phyloP scores from a whole-genome alignment of 345 rosid species.

The Dipteronia dyeriana region DNA sequence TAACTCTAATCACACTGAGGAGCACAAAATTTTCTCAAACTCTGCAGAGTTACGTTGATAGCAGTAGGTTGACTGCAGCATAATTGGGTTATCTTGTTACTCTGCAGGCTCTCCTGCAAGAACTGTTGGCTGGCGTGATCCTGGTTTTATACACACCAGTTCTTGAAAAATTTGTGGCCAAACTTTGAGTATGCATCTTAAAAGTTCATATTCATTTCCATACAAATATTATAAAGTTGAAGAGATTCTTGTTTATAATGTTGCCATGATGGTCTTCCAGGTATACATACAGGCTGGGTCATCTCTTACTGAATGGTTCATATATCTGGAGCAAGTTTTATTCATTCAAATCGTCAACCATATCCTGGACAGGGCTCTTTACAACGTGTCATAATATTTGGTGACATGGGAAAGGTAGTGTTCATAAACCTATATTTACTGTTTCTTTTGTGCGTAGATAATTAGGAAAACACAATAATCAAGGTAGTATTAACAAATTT shows the following conservation, averaged over 20 bases:
- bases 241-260: neutral
- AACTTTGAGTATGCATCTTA: slow-evolving; percentile 47
- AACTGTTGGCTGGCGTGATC: slow-evolving; percentile 87
- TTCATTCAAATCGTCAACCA: slow-evolving; percentile 69
- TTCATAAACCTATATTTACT: slow-evolving; percentile 4
- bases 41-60: neutral
- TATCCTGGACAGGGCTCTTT: slow-evolving; percentile 90
- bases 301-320: slow-evolving; percentile 45
- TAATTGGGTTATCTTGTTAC: slow-evolving; percentile 5
- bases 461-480: neutral
- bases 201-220: neutral
- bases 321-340: slow-evolving; percentile 63
- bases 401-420: slow-evolving; percentile 84
- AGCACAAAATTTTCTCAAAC: neutral
- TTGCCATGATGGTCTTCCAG: slow-evolving; percentile 36
- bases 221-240: neutral
- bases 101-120: slow-evolving; percentile 72
- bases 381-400: slow-evolving; percentile 77
- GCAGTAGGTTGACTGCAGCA: neutral
- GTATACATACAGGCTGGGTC: slow-evolving; percentile 67
- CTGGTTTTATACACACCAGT: slow-evolving; percentile 78
- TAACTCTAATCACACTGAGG: neutral
- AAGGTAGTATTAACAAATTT: neutral
- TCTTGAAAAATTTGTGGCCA: slow-evolving; percentile 80
- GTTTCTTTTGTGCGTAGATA: neutral